These are phyloP conservation scores for Elymus sibiricus DNA, from an alignment of 176 grass and related monocot species.

Conservation along the genomic window DNA sequence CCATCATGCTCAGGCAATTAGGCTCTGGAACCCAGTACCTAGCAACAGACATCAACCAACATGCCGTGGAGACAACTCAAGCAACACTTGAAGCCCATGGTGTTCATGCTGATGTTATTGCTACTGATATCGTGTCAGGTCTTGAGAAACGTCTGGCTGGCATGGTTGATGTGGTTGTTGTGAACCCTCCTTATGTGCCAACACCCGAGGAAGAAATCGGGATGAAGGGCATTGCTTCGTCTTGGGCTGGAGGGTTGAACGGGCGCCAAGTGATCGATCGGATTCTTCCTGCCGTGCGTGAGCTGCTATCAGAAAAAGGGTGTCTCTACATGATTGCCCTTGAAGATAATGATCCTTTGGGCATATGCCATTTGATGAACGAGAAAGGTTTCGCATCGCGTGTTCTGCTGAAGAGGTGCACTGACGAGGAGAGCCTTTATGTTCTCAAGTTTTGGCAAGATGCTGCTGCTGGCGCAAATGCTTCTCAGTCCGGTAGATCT, in stretches of 20 bases:
- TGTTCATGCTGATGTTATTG: constrained; percentile 68
- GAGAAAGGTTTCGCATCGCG: constrained; percentile 79
- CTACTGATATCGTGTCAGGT: constrained; percentile 72
- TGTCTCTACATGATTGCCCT: constrained; percentile 83
- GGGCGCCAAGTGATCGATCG: constrained; percentile 84
- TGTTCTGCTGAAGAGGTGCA: constrained; percentile 85
- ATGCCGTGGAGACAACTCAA: constrained; percentile 74
- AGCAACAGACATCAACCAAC: constrained; percentile 83
- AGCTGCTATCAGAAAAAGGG: constrained; percentile 76
- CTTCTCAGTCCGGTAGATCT: constrained; percentile 15
- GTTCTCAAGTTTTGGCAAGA: constrained; percentile 93
- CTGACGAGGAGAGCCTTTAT: constrained; percentile 90
- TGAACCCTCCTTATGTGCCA: constrained; percentile 95
- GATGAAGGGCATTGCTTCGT: constrained; percentile 68
- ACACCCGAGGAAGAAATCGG: constrained; percentile 88
- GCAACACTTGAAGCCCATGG: constrained; percentile 77
- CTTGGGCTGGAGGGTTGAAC: constrained; percentile 91
- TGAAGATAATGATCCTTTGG: constrained; percentile 79
- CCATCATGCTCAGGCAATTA: constrained; percentile 76
- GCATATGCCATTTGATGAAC: constrained; percentile 77
- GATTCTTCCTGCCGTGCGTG: constrained; percentile 67
- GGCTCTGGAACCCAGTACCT: constrained; percentile 66
- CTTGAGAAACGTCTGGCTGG: constrained; percentile 65
- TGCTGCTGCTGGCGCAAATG: neutral
- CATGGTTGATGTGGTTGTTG: constrained; percentile 80